Evolutionary conservation across 2,329 filamentous ascomycete species (phyloP), one percentile per base, ranked within the genome.

Genomic region (Fusarium liriodendri): DNA sequence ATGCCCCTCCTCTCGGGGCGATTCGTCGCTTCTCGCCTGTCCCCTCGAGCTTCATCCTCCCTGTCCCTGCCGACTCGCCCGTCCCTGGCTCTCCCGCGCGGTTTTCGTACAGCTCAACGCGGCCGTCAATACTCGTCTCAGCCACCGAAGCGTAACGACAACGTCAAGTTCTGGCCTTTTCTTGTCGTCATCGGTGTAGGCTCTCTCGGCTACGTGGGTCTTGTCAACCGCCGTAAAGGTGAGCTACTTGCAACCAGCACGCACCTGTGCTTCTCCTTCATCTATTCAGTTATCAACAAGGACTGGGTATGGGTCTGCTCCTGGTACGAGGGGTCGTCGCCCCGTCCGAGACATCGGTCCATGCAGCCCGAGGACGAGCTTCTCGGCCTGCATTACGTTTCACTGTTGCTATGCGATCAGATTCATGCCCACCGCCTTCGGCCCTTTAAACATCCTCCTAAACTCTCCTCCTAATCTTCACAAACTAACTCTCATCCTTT

Each of bases 101-200:
- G 55, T 70, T 73, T 70, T 63, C 70, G 64, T 57, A 64, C 47
- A 33, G 40, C 62, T 67, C 76, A 64, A 74, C 76, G 62, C 66
- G 72, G 59, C 61, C 80, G 82, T 60, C 66, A 76, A 82, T 91
- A 86, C 73, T 87, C 85, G 62, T 83, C 84, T 16, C 78, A 83
- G 45, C 83, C 83, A 11, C 83, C 83, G 38, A 80, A 79, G 20
- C 80, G 81, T 52, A 76, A 78, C 50, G 81, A 78, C 62, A 79
- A 76, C 52, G 79, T 90, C 83, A 89, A 89, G 81, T 89, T 90
- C 79, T 89, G 88, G 87, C 88, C 88, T 3, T 90, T 90, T 72
- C n/a, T 87, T 54, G 80, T 82, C 61, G 82, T 90, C 73, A 85
- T 89, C 71, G 85, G 81, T 35, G 73, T 86, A 18, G 86, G 87